Base-by-base conservation (phyloP, 1,284 basidiomycete genomes). In the Cryptococcus neoformans region DNA sequence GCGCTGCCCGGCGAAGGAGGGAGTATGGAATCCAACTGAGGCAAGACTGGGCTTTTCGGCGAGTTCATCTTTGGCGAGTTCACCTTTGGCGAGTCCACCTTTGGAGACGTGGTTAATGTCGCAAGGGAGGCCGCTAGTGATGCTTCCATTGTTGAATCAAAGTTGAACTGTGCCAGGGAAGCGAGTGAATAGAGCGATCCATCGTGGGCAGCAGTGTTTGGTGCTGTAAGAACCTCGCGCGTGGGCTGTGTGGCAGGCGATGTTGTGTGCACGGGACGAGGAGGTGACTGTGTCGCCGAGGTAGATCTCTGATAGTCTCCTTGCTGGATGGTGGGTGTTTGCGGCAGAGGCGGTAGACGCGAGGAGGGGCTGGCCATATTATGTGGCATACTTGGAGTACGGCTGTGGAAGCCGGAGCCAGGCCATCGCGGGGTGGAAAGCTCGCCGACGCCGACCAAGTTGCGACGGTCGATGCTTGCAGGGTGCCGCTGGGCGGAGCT, bases 401-500 rank as follows among this genome's bases (percentile, higher is more conserved):
- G 63, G 48, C 3, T 36, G 59, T 53, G 47, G 78, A 69, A 51
- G 61, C 9, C 12, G 17, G 54, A 54, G 54, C 84, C 83, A 9
- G 17, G 46, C 94, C 93, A 99, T 62, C 93, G 84, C 41, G 95
- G 95, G n/a, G 95, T 98, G 6, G 92, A 82, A n/a, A 98, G 84
- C 78, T 98, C 95, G 41, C 95, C 95, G 9, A 98, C 89, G 17
- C 95, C 95, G 54, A 98, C 86, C 44, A 98, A 84, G 28, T 86
- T 89, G 14, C 87, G 84, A 55, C 95, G 83, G 79, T 99, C 94
- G 63, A 94, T 92, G 61, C 81, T 78, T 9, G 88, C 85, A 10
- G 90, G 89, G 77, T 92, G 88, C 62, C 64, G 54, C 44, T 55
- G 55, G 28, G 51, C 42, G 34, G 58, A 46, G 53, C 51, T 8